phyloP scores from a whole-genome alignment of 2,329 filamentous ascomycete species.

The Thelonectria discophora region DNA sequence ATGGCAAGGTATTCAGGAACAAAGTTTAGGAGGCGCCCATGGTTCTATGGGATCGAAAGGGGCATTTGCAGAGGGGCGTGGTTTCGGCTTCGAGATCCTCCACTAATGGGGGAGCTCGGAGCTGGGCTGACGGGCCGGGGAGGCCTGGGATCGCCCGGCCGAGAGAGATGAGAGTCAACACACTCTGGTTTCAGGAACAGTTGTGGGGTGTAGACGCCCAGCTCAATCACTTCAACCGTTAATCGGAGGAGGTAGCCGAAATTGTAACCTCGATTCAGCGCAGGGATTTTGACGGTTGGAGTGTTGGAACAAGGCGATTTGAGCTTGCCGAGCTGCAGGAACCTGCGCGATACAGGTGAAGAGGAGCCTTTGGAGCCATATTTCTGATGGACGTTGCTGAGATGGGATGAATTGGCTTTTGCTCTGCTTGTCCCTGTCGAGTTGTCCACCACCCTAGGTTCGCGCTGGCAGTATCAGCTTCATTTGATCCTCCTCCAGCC shows the following conservation, averaged over 20 bases:
- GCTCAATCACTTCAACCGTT: conserved; percentile 20
- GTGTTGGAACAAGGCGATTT: background rate
- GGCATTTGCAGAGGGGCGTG: conserved; percentile 26
- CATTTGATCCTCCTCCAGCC: conserved; percentile 1
- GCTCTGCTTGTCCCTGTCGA: background rate
- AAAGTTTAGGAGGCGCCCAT: conserved; percentile 29
- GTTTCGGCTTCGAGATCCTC: conserved; percentile 35
- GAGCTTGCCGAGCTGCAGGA: conserved; percentile 1
- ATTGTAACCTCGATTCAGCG: conserved; percentile 29
- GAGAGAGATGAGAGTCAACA: conserved; percentile 36
- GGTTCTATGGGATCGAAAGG: conserved; percentile 32
- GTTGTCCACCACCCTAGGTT: background rate
- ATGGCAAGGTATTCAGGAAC: conserved; percentile 29
- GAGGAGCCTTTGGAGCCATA: background rate
- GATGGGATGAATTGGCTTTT: conserved; percentile 6
- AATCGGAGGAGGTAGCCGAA: conserved; percentile 34
- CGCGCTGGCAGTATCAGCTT: conserved; percentile 6
- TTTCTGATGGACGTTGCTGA: conserved; percentile 1
- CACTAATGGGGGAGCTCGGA: conserved; percentile 36
- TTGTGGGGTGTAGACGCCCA: conserved; percentile 30
- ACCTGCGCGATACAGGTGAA: conserved; percentile 4
- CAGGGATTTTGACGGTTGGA: conserved; percentile 27
- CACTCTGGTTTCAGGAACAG: conserved; percentile 40
- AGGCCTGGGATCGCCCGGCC: conserved; percentile 33
- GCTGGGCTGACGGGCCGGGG: conserved; percentile 35